Conservation (phyloP, 495 filamentous ascomycete species). For the Tuber borchii region DNA sequence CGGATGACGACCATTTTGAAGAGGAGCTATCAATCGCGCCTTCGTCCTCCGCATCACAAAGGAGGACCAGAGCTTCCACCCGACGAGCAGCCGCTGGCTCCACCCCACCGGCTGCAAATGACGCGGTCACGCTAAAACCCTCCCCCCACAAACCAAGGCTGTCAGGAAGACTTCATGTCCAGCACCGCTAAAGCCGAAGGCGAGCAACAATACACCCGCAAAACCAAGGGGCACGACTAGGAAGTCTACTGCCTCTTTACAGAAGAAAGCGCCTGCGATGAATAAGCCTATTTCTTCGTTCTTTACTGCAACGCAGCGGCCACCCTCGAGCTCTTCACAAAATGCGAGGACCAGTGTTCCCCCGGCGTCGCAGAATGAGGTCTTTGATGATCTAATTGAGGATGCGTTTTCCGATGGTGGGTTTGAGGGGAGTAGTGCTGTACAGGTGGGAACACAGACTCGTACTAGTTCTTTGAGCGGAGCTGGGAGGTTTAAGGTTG, state of each 20-base stretch:
- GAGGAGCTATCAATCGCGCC: not conserved
- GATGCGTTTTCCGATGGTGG: constrained; percentile 49
- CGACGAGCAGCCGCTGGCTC: not conserved
- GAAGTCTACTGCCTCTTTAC: not conserved
- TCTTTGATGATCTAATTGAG: constrained; percentile 46
- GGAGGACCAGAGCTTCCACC: not conserved
- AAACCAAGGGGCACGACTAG: not conserved
- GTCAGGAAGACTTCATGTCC: not conserved
- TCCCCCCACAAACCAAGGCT: not conserved
- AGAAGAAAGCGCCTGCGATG: not conserved
- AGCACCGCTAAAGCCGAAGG: not conserved
- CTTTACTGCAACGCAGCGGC: not conserved
- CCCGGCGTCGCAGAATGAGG: constrained; percentile 30
- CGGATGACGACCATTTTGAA: constrained; percentile 44
- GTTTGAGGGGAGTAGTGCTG: constrained; percentile 31
- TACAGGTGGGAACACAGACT: not conserved
- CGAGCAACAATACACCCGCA: not conserved
- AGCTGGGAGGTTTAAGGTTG: not conserved
- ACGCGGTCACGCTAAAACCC: not conserved
- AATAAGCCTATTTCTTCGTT: not conserved
- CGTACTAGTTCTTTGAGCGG: not conserved
- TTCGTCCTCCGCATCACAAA: not conserved
- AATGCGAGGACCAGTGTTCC: not conserved
- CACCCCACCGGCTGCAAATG: not conserved
- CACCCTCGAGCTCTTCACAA: constrained; percentile 6